These are phyloP conservation scores for Lepiota brunneoincarnata DNA, from an alignment of 768 basidiomycete species.

Conservation along the genomic window DNA sequence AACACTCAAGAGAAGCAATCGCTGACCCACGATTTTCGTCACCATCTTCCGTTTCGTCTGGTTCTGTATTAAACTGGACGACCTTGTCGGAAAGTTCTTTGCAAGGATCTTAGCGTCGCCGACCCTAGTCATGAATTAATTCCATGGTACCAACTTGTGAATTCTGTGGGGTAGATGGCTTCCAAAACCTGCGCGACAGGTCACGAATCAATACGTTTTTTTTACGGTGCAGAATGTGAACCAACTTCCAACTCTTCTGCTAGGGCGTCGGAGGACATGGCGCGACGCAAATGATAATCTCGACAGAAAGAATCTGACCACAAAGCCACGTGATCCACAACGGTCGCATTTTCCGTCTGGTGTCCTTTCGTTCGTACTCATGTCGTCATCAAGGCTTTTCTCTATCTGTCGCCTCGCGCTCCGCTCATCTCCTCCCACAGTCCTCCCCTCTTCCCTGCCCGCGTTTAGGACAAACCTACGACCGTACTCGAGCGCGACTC, in stretches of 20 bases:
- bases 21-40: slow-evolving; percentile 50
- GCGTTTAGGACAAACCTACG: neutral
- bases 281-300: slow-evolving; percentile 9
- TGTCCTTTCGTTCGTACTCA: neutral
- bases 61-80: slow-evolving; percentile 83
- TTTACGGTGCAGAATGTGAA: slow-evolving; percentile 6
- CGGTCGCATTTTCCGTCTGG: neutral
- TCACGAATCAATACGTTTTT: slow-evolving; percentile 12
- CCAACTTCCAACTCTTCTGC: slow-evolving; percentile 89
- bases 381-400: slow-evolving; percentile 9
- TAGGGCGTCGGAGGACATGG: slow-evolving; percentile 67
- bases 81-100: slow-evolving; percentile 84
- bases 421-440: neutral
- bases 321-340: slow-evolving; percentile 7
- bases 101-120: slow-evolving; percentile 43
- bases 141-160: slow-evolving; percentile 71
- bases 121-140: slow-evolving; percentile 22
- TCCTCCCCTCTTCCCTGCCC: neutral
- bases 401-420: neutral
- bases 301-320: neutral
- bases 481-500: neutral
- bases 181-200: slow-evolving; percentile 69
- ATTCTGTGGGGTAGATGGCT: slow-evolving; percentile 93
- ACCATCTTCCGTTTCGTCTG: slow-evolving; percentile 71
- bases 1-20: slow-evolving; percentile 9